phyloP scores from a whole-genome alignment of 352 stramenopile species.

The Aphanomyces stellatus region DNA sequence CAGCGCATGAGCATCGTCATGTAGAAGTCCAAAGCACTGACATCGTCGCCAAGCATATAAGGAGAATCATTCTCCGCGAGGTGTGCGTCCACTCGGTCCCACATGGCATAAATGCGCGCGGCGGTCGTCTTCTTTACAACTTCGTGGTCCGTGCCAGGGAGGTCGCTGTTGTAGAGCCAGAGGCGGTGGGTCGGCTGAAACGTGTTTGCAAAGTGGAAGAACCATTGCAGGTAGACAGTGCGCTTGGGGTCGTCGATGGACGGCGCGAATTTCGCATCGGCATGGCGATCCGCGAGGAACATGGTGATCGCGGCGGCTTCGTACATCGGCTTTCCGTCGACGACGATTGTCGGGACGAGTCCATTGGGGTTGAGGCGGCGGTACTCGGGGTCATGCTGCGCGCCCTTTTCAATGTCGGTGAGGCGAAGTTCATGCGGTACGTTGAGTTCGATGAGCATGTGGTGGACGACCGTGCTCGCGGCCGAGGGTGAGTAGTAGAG shows the following conservation, averaged over 20 bases:
- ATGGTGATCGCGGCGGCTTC: background rate
- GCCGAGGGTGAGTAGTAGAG: background rate
- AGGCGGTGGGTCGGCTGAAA: background rate
- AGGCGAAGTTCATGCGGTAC: background rate
- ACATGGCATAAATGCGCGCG: background rate
- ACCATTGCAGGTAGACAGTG: background rate
- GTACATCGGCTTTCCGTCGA: background rate
- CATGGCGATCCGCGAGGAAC: background rate
- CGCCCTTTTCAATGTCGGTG: background rate
- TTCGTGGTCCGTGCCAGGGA: background rate
- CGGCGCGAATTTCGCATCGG: background rate
- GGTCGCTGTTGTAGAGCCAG: background rate
- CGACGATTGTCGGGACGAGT: background rate
- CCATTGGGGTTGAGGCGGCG: background rate
- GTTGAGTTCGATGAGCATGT: background rate
- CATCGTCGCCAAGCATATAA: background rate
- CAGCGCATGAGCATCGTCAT: background rate
- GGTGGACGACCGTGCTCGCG: background rate
- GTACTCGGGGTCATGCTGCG: background rate
- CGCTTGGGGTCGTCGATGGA: background rate
- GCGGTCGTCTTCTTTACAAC: background rate
- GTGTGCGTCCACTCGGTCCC: background rate
- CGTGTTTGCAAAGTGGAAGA: constrained; percentile 7
- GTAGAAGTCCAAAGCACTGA: background rate
- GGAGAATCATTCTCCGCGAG: background rate